phyloP scores from a whole-genome alignment of 2,329 filamentous ascomycete genomes.

The Nemania sp. region DNA sequence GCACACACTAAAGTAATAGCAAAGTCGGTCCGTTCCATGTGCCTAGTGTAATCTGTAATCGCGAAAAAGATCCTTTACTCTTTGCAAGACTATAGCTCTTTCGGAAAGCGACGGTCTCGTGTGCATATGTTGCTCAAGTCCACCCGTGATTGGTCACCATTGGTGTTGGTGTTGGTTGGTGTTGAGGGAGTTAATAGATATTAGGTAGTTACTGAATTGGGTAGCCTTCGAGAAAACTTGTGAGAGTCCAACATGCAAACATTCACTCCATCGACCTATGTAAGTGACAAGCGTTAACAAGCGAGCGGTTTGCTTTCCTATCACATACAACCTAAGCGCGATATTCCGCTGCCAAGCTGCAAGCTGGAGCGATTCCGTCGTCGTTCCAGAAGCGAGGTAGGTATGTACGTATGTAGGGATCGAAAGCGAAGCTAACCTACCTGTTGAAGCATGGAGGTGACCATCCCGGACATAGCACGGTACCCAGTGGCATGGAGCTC shows the following conservation, averaged over 20 bases:
- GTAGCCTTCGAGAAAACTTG: constrained; percentile 41
- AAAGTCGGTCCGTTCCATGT: constrained; percentile 46
- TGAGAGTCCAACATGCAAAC: constrained; percentile 37
- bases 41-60: constrained; percentile 24
- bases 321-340: neutral
- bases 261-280: constrained; percentile 37
- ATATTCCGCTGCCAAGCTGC: constrained; percentile 6
- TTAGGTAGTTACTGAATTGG: constrained; percentile 35
- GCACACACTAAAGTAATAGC: constrained; percentile 23
- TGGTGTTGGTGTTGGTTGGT: no score
- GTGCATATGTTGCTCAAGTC: constrained; percentile 31
- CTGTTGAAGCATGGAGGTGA: neutral
- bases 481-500: neutral
- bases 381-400: constrained; percentile 18
- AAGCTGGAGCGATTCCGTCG: constrained; percentile 6
- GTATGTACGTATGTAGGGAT: constrained; percentile 10
- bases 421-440: neutral
- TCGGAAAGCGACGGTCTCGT: constrained; percentile 41
- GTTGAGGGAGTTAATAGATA: constrained; percentile 6
- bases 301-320: constrained; percentile 34
- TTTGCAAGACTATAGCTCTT: constrained; percentile 35
- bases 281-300: constrained; percentile 46
- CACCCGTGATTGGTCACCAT: constrained; percentile 37
- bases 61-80: constrained; percentile 36
- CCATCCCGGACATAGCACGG: neutral